Percentiles rank a stretch among this genome's conserved stretches.
These are phyloP conservation scores for Brassica rapa DNA, from an alignment of 345 rosid species.

Conservation along the genomic window DNA sequence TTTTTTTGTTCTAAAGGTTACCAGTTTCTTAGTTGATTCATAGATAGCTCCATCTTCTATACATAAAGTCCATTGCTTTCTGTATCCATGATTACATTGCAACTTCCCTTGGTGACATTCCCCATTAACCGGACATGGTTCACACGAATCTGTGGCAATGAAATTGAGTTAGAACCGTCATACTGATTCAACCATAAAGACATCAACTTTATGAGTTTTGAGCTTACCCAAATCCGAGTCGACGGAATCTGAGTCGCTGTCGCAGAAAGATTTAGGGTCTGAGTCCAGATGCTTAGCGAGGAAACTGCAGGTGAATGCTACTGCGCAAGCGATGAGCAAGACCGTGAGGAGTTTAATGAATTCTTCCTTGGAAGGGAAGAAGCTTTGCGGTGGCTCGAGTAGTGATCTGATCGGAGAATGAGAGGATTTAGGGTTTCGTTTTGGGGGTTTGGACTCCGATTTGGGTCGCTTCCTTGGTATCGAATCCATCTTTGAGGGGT, in stretches of 20 bases:
- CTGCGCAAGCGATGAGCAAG: conserved; percentile 59
- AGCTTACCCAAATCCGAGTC: conserved; percentile 56
- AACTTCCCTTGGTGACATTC: conserved; percentile 66
- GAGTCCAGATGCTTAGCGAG: conserved; percentile 44
- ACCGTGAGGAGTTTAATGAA: conserved; percentile 52
- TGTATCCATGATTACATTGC: conserved; percentile 69
- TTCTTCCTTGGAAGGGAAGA: conserved; percentile 76
- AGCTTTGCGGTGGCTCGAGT: conserved; percentile 61
- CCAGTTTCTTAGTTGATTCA: conserved; percentile 77
- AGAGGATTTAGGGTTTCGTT: conserved; percentile 38
- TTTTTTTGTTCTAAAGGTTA: conserved; percentile 10
- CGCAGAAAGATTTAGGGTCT: conserved; percentile 63
- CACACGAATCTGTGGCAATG: conserved; percentile 59
- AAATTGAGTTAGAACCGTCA: too few species aligned
- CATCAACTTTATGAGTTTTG: neutral
- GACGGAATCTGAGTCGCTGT: conserved; percentile 39
- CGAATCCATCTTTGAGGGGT: conserved; percentile 38
- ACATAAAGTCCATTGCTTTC: conserved; percentile 57
- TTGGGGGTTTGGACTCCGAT: conserved; percentile 35
- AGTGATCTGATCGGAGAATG: conserved; percentile 38
- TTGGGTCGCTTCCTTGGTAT: conserved; percentile 49
- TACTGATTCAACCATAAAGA: too few species aligned
- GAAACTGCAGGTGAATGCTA: conserved; percentile 66
- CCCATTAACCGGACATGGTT: conserved; percentile 74
- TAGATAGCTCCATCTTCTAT: conserved; percentile 79